A percentile compares a stretch with the other conserved stretches of the same genome.
These are phyloP conservation scores for Colletotrichum sp. DNA, from an alignment of 2,329 filamentous ascomycete genomes.

Conservation along the genomic window DNA sequence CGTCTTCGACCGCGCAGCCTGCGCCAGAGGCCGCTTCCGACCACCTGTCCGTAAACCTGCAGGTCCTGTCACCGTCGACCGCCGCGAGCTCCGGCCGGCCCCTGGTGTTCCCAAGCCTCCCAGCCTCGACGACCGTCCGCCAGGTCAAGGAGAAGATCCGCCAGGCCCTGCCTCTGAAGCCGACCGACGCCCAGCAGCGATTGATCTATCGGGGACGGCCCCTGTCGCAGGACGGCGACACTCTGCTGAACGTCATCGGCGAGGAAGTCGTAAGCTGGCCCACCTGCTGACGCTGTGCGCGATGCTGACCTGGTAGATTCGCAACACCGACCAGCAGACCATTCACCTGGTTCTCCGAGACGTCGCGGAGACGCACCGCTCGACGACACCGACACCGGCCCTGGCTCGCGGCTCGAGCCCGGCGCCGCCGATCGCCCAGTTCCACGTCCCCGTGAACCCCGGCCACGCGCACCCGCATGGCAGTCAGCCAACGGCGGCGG, in stretches of 20 bases:
- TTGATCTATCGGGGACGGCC: constrained; percentile 67
- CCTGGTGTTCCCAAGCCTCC: constrained; percentile 53
- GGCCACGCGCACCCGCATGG: constrained; percentile 26
- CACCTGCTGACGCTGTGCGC: not conserved
- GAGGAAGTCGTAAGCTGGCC: constrained; percentile 52
- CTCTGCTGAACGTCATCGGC: constrained; percentile 62
- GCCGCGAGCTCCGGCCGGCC: constrained; percentile 53
- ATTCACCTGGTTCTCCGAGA: constrained; percentile 60
- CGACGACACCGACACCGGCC: constrained; percentile 27
- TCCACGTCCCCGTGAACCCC: constrained; percentile 15
- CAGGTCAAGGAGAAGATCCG: constrained; percentile 65
- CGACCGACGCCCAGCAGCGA: constrained; percentile 60
- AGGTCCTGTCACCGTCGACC: constrained; percentile 64
- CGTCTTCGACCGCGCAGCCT: constrained; percentile 30
- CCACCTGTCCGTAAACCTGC: constrained; percentile 55
- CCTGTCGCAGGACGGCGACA: constrained; percentile 59
- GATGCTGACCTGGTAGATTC: constrained; percentile 16
- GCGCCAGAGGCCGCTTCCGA: constrained; percentile 29
- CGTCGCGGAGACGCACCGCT: constrained; percentile 29
- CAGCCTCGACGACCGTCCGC: constrained; percentile 57
- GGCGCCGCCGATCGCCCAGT: constrained; percentile 22
- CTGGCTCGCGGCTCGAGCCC: constrained; percentile 27
- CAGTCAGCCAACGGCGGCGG: constrained; percentile 31
- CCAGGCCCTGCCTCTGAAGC: constrained; percentile 52
- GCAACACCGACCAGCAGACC: constrained; percentile 46